Evolutionary conservation across 768 basidiomycete genomes (phyloP), one percentile per base, ranked within the genome.

Genomic region (Chalciporus chontae): DNA sequence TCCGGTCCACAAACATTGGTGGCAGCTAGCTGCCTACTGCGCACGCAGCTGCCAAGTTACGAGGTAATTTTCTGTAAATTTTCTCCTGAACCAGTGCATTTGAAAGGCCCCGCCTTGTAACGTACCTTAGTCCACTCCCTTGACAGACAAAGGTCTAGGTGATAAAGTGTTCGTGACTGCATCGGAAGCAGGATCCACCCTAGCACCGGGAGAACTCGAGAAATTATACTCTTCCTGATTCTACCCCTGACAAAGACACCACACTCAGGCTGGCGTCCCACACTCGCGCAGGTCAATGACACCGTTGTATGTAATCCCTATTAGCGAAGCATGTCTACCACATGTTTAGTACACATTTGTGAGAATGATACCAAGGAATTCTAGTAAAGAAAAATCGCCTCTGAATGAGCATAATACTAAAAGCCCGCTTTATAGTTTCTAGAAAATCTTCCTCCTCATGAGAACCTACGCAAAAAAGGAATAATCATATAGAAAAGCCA

Each of bases 401-500:
- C 26, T 18, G 46, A 49, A 52, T 50, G 29, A 3, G 52, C 24
- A 45, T 54, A n/a, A n/a, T n/a, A n/a, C n/a, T n/a, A 57, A 54
- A 21, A 50, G 48, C 45, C 43, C 34, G 48, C 43, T 32, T 52
- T 63, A 58, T 63, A 55, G 34, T 24, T 53, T 65, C 66, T 64
- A 67, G 52, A 57, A 68, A 47, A 29, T 42, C 24, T 42, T n/a
- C 15, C 39, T 39, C 40, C 40, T 60, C 19, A 65, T 45, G 51
- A 54, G 39, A 58, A 53, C 49, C 63, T 66, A 53, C 57, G 66
- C 43, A 67, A 63, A 61, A 69, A 67, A 56, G 66, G 66, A 69
- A 68, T 68, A 69, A 68, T 60, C 66, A 68, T 69, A 68, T 66
- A 68, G 50, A 69, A 68, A 18, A 69, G 54, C 66, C 66, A 68